Percentiles rank a stretch among this genome's conserved stretches.
Conservation (phyloP, 805 yeast genomes). For the Maudiozyma pseudohumilis region DNA sequence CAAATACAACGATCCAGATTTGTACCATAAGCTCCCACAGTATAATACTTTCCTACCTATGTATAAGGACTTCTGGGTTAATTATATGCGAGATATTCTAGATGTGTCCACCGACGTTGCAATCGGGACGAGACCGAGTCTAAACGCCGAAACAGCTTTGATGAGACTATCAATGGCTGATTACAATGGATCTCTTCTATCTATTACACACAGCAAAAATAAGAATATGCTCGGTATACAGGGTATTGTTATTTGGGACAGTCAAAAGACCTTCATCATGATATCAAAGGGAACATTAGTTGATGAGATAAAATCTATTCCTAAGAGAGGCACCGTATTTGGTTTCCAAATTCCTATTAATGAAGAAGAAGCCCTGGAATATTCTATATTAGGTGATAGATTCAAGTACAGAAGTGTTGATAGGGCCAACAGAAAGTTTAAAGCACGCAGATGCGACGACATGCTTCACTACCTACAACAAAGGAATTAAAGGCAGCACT, state of each 20-base stretch:
- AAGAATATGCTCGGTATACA: conserved; percentile 45
- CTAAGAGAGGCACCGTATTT: conserved; percentile 61
- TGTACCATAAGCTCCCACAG: conserved; percentile 23
- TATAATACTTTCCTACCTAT: conserved; percentile 46
- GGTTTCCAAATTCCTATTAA: conserved; percentile 37
- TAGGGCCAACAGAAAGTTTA: conserved; percentile 76
- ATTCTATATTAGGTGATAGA: conserved; percentile 70
- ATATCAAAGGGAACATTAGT: conserved; percentile 32
- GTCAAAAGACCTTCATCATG: conserved; percentile 60
- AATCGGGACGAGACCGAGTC: conserved; percentile 12
- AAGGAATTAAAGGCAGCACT: no score
- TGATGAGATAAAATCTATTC: conserved; percentile 59
- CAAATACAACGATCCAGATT: conserved; percentile 10
- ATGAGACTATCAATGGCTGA: conserved; percentile 67
- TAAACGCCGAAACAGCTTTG: conserved; percentile 30
- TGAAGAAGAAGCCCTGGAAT: conserved; percentile 37
- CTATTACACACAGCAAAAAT: conserved; percentile 50
- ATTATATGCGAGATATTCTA: conserved; percentile 51
- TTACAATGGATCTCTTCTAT: conserved; percentile 63
- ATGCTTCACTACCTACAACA: conserved; percentile 27
- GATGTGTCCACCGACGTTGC: conserved; percentile 23
- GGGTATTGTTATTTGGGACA: conserved; percentile 82
- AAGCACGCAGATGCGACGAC: conserved; percentile 64
- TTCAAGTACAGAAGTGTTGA: conserved; percentile 68
- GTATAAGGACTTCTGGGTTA: conserved; percentile 57